phyloP scores from a whole-genome alignment of 2,329 filamentous ascomycete species.

The Lecanicillium sp. region DNA sequence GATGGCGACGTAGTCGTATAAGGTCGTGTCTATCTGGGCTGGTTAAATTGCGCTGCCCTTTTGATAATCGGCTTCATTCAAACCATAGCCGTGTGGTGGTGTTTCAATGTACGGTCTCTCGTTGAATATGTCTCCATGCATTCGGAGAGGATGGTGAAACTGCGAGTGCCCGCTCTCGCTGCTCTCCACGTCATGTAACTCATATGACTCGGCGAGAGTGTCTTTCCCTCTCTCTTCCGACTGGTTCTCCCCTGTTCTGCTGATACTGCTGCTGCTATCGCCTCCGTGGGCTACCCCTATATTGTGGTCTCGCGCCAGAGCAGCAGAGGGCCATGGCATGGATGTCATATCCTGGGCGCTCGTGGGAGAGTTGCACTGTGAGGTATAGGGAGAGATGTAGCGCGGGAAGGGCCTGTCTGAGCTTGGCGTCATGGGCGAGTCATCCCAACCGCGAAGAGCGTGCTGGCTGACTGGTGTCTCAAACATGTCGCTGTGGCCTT shows the following conservation, averaged over 20 bases:
- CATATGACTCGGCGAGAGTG: conserved; percentile 32
- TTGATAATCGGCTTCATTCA: neutral
- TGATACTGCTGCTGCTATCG: conserved; percentile 18
- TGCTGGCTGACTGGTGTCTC: conserved; percentile 47
- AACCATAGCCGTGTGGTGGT: conserved; percentile 3
- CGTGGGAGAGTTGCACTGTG: conserved; percentile 52
- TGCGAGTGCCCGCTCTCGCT: conserved; percentile 17
- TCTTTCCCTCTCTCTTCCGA: conserved; percentile 35
- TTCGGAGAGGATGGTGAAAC: neutral
- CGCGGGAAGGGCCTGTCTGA: conserved; percentile 32
- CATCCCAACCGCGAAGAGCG: conserved; percentile 44
- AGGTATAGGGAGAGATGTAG: conserved; percentile 54
- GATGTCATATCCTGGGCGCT: conserved; percentile 30
- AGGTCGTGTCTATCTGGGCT: too few relatives aligned
- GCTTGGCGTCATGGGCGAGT: conserved; percentile 39
- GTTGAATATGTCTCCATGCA: conserved; percentile 1
- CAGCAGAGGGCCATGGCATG: conserved; percentile 27
- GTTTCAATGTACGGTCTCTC: conserved; percentile 13
- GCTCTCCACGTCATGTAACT: conserved; percentile 38
- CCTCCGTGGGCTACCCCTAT: conserved; percentile 38
- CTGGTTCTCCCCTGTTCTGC: neutral
- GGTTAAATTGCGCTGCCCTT: neutral
- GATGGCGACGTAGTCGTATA: too few relatives aligned
- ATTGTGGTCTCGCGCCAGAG: conserved; percentile 19
- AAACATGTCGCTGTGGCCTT: conserved; percentile 16